Evolutionary conservation across 805 yeast species (phyloP).

Genomic region (Wickerhamomyces subpelliculosus): DNA sequence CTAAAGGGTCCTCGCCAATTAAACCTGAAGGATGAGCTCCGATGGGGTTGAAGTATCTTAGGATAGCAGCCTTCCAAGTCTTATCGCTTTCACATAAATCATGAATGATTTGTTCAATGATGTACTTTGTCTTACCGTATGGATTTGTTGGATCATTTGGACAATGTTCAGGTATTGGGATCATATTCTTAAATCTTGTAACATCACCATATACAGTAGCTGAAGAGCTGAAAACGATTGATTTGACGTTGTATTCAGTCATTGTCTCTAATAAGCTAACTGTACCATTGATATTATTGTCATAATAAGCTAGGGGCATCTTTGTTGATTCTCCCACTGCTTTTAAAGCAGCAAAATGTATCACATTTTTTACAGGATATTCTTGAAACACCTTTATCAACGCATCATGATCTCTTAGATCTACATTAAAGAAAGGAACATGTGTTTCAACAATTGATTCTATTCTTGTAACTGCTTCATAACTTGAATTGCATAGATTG

Average conservation of each 20-base stretch:
- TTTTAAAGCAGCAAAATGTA: constrained; percentile 79
- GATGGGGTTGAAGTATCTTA: constrained; percentile 78
- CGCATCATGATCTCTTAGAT: constrained; percentile 44
- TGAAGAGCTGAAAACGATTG: constrained; percentile 66
- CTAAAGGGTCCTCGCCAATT: constrained; percentile 76
- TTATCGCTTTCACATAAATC: constrained; percentile 43
- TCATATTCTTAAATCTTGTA: constrained; percentile 61
- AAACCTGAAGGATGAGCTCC: constrained; percentile 82
- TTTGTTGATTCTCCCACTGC: constrained; percentile 75
- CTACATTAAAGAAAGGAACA: constrained; percentile 52
- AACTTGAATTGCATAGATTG: constrained; percentile 58
- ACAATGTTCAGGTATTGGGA: constrained; percentile 74
- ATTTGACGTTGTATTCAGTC: constrained; percentile 37
- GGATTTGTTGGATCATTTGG: constrained; percentile 74
- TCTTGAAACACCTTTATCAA: constrained; percentile 41
- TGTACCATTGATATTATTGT: constrained; percentile 63
- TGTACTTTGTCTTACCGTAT: constrained; percentile 65
- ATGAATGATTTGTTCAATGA: constrained; percentile 54
- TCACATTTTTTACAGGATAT: constrained; percentile 48
- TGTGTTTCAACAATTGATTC: constrained; percentile 41
- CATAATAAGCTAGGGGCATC: constrained; percentile 62
- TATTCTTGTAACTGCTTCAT: constrained; percentile 57
- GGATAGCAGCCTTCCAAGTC: constrained; percentile 48
- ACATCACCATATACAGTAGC: constrained; percentile 86
- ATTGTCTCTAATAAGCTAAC: constrained; percentile 49